A percentile compares a stretch with the other conserved stretches of the same genome.
phyloP scores from a whole-genome alignment of 768 basidiomycete species.

The Kwoniella dejecticola region DNA sequence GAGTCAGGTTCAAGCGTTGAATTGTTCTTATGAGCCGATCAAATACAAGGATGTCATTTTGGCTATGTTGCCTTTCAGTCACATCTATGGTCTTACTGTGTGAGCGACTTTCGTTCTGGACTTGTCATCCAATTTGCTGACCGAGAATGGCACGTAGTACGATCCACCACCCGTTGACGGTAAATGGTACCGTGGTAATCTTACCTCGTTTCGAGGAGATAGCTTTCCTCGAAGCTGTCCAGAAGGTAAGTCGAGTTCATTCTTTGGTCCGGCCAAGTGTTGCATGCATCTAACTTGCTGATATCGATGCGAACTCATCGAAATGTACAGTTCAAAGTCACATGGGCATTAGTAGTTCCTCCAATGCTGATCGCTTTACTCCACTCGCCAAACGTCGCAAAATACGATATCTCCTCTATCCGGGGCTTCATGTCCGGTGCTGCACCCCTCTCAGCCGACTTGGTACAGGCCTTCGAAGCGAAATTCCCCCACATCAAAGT shows the following conservation, averaged over 20 bases:
- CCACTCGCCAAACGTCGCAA: conserved; percentile 65
- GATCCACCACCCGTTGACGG: conserved; percentile 46
- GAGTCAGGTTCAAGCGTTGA: conserved; percentile 63
- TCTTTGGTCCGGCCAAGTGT: neutral
- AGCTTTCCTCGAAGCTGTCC: conserved; percentile 66
- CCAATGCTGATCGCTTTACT: conserved; percentile 78
- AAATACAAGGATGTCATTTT: conserved; percentile 61
- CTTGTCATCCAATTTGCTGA: neutral
- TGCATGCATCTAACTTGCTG: neutral
- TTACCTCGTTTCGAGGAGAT: conserved; percentile 71
- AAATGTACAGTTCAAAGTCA: conserved; percentile 64
- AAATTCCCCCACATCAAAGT: conserved; percentile 49
- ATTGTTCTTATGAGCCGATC: conserved; percentile 59
- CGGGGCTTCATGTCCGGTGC: conserved; percentile 70
- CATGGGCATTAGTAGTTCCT: conserved; percentile 60
- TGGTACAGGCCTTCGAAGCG: conserved; percentile 61
- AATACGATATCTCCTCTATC: conserved; percentile 69
- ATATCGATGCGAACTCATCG: neutral
- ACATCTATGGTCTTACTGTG: conserved; percentile 57
- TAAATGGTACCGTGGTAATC: conserved; percentile 52
- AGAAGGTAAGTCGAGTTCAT: conserved; percentile 25
- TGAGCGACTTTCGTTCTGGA: conserved; percentile 7
- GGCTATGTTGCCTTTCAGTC: conserved; percentile 66
- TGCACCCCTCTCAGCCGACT: conserved; percentile 71
- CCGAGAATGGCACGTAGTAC: conserved; percentile 18